Conservation (phyloP, 2,329 filamentous ascomycete species). For the Trichoderma polysporum region DNA sequence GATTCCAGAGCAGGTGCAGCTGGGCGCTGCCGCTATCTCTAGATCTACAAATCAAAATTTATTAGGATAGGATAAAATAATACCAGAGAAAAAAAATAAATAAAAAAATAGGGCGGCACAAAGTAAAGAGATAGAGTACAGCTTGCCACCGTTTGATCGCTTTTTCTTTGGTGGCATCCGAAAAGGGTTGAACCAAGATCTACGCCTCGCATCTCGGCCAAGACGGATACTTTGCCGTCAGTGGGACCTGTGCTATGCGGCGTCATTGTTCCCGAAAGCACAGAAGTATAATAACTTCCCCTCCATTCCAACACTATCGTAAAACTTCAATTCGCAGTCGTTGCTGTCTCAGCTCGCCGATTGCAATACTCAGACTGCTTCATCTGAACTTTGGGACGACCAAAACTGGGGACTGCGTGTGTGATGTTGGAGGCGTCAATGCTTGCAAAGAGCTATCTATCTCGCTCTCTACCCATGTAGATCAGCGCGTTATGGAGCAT, state of each 20-base stretch:
- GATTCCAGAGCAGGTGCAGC: background rate
- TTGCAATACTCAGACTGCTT: background rate
- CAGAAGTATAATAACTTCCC: background rate
- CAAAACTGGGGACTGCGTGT: background rate
- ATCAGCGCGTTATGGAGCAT: background rate
- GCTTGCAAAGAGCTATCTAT: background rate
- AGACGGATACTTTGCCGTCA: background rate
- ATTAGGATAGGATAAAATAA: background rate
- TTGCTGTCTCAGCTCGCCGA: background rate
- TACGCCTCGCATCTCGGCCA: background rate
- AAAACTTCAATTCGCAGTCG: background rate
- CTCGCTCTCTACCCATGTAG: background rate
- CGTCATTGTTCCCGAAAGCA: background rate
- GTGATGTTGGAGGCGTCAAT: background rate
- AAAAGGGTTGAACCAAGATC: background rate
- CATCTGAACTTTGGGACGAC: background rate
- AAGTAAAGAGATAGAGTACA: background rate
- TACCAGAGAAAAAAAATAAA: background rate
- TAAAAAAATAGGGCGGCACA: background rate
- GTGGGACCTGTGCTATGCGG: background rate
- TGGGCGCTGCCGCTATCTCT: background rate
- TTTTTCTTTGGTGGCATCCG: background rate
- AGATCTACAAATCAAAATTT: background rate
- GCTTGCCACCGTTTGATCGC: background rate
- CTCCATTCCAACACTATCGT: background rate